Base-by-base conservation (phyloP, 2,329 filamentous ascomycete species). In the Exophiala xenobiotica region DNA sequence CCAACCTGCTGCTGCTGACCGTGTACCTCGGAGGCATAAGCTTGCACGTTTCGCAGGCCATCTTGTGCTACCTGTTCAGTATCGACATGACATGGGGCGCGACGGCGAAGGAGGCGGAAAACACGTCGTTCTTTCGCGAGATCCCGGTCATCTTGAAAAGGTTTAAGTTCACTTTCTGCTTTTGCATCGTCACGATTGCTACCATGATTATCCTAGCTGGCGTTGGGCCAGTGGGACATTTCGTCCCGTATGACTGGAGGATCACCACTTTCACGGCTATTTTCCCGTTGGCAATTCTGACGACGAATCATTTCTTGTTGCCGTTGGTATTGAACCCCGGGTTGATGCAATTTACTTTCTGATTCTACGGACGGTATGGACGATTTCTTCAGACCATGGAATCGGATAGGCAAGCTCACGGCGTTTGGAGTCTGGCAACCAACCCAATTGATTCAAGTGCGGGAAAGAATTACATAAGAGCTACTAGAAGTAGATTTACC, bases 71-170 rank as follows among this genome's bases (percentile, higher is more conserved):
- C 74, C 88, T 93, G 81, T 88, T 93, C 67, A 83, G 88, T 71
- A 82, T 92, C 65, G 80, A 93, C 70, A 92, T 93, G 85, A 82
- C 81, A 2, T 93, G 89, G 89, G 88, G 88, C 45, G 83, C 88
- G 1, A 95, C 90, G 0, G 80, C 84, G 31, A 95, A 95, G 72
- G 90, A 95, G 57, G 53, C 67, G 62, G 49, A 65, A 63, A 84
- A 86, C 64, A 85, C 86, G 22, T 87, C 89, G 68, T 95, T 95
- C 71, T 92, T 91, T 71, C 86, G 88, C 54, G 89, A 93, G 66
- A 81, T 91, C 14, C 86, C 86, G 26, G 87, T 86, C 66, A 87
- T 95, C 33, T 67, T 92, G 43, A 86, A 83, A 70, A 83, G 82
- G 69, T 92, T 92, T 77, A 90, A 86, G 73, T 88, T 67, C 23